Evolutionary conservation across 768 basidiomycete species (phyloP).

Genomic region (Leccinum disarticulatum): DNA sequence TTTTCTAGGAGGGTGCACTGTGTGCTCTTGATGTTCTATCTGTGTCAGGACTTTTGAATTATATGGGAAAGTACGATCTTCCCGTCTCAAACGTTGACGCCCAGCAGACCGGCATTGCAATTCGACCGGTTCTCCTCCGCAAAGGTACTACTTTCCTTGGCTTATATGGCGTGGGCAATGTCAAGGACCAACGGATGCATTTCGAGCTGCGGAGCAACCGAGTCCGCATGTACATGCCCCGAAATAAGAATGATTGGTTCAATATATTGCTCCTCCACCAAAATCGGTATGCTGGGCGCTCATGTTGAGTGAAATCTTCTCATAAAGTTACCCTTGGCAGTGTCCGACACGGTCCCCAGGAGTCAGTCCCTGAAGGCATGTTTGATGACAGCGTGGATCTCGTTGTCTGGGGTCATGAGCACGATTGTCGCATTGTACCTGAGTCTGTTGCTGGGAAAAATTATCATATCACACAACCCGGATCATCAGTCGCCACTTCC

Average conservation of each 20-base stretch:
- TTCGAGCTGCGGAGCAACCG: constrained; percentile 92
- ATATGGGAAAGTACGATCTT: constrained; percentile 96
- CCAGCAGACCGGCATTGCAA: constrained; percentile 71
- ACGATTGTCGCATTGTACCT: constrained; percentile 91
- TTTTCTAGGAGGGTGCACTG: constrained; percentile 84
- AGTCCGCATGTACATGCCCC: constrained; percentile 95
- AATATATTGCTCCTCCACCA: constrained; percentile 93
- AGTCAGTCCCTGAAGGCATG: constrained; percentile 93
- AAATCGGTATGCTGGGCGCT: constrained; percentile 64
- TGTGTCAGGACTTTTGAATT: constrained; percentile 91
- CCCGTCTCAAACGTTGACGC: constrained; percentile 67
- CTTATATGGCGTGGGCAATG: constrained; percentile 93
- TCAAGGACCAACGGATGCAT: constrained; percentile 96
- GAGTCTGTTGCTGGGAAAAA: constrained; percentile 89
- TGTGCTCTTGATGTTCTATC: constrained; percentile 95
- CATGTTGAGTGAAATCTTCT: constrained; percentile 1
- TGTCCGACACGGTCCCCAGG: constrained; percentile 92
- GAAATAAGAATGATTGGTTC: constrained; percentile 90
- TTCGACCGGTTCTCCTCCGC: constrained; percentile 85
- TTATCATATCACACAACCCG: constrained; percentile 93
- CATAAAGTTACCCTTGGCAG: constrained; percentile 40
- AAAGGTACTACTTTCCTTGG: constrained; percentile 89
- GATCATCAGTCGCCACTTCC: constrained; percentile 92
- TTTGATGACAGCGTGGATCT: constrained; percentile 94
- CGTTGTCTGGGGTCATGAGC: constrained; percentile 98